Percentiles rank a stretch among this genome's conserved stretches.
Conservation (phyloP, 441 rosid genomes). For the Biscutella laevigata region DNA sequence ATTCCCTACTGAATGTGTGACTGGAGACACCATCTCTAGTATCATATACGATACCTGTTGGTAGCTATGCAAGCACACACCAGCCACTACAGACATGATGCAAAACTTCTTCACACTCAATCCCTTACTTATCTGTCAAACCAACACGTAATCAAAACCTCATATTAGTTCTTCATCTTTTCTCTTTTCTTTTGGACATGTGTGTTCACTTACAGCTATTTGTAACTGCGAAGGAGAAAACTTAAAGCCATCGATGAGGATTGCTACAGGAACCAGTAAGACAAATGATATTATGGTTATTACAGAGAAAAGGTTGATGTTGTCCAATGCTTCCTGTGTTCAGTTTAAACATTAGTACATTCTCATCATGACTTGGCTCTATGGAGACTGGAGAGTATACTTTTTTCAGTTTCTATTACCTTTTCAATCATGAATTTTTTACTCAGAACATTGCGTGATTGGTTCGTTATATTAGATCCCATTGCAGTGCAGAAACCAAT, state of each 20-base stretch:
- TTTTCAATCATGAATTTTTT: constrained; percentile 43
- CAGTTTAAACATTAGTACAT: background rate
- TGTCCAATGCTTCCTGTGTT: constrained; percentile 54
- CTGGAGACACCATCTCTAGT: constrained; percentile 53
- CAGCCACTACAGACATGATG: constrained; percentile 41
- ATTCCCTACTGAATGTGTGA: constrained; percentile 59
- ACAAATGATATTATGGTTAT: constrained; percentile 49
- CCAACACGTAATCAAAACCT: constrained; percentile 2
- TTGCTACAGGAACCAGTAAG: constrained; percentile 43
- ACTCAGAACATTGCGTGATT: constrained; percentile 56
- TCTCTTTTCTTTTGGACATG: background rate
- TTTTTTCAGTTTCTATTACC: constrained; percentile 10
- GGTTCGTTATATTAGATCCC: constrained; percentile 67
- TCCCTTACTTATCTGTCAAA: constrained; percentile 48
- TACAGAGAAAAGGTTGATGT: constrained; percentile 56
- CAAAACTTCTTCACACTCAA: constrained; percentile 35
- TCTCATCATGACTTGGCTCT: background rate
- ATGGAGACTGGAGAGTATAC: background rate
- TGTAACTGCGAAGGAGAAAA: constrained; percentile 43
- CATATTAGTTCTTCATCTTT: background rate
- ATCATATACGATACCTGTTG: constrained; percentile 65
- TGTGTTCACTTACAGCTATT: constrained; percentile 35
- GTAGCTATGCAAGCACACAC: constrained; percentile 52
- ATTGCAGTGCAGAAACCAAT: constrained; percentile 55
- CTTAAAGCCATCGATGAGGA: constrained; percentile 42